Base-by-base conservation (phyloP, 352 stramenopile genomes). In the Plasmopara muralis region DNA sequence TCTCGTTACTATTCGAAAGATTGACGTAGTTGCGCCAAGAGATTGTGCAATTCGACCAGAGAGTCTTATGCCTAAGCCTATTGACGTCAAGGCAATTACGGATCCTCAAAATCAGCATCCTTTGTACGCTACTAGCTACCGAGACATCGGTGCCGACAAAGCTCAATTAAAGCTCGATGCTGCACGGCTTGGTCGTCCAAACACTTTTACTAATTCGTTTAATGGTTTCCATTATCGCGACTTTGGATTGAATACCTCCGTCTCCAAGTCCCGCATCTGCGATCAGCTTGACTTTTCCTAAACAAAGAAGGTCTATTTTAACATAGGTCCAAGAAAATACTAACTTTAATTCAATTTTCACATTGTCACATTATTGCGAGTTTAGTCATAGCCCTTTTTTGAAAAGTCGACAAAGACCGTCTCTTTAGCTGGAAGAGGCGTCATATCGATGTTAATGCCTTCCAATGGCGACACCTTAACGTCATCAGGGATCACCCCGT, bases 371-470 rank as follows among this genome's bases (percentile, higher is more conserved):
- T 25, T 25, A 31, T 47, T 28, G 8, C 42, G 18, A 33, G 73
- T 15, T 48, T 89, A 94, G 57, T 94, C 72, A 65, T 90, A 89
- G 47, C 69, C 68, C 77, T 94, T 94, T 74, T 88, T 92, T 58
- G 75, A 85, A 40, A 89, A 90, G 66, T 92, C 81, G 18, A 94
- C 76, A 53, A 92, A 87, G 38, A 89, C 79, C 49, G 70, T 81
- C 44, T 68, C 63, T 69, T 81, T 89, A 51, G 74, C 77, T 38
- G 77, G 79, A 57, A 89, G 58, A 43, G 82, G 82, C 60, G 79
- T 92, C 73, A 85, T 89, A 65, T 91, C 79, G 63, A 95, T 87
- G 66, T 95, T 92, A 63, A 93, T 86, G 48, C 68, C 76, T 62
- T 91, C 79, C 4, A 93, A 51, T 39, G 84, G 85, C 53, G 87